Base-by-base conservation (phyloP, 2,329 filamentous ascomycete species). In the Fusarium albosuccineum region DNA sequence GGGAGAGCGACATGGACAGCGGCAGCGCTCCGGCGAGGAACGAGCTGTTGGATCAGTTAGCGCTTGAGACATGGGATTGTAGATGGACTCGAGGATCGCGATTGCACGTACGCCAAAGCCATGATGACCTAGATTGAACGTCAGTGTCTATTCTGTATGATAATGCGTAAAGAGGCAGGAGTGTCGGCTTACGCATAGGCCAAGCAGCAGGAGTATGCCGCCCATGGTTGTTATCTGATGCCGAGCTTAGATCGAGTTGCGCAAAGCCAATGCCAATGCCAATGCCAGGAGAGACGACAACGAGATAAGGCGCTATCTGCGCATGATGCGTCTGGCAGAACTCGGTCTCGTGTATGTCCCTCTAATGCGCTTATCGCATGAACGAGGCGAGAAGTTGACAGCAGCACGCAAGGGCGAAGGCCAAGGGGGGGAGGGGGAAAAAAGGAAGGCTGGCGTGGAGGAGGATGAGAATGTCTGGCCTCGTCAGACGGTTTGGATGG, bases 11-110 rank as follows among this genome's bases (percentile, higher is more conserved):
- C 83, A 99, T 92, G 60, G 93, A 94, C 51, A 99, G 85, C 37
- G 96, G 96, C 68, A 99, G 84, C 70, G 93, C 91, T 80, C 96
- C 96, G 71, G 95, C 94, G 57, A 97, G 86, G 78, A 98, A 97
- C 61, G 96, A 98, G 74, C 95, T 97, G 77, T 70, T 57, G 22
- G 44, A 60, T 46, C 41, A 57, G 64, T 73, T 58, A 73, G 71
- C 45, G 40, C 48, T 40, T 46, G 34, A 9, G 55, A 72, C 62
- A 39, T 41, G 4, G 41, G 17, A 49, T 62, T 39, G 40, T 36
- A 42, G 73, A 62, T 72, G 52, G 29, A 44, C 37, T 57, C 56
- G 42, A 42, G 30, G 33, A 33, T 59, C 52, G 39, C 30, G 51
- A 53, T 61, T 45, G 65, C 52, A 81, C 85, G 64, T 83, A 88